Percentiles rank a stretch among this genome's conserved stretches.
Evolutionary conservation across 345 rosid species (phyloP).

Genomic region (Bruguiera parviflora): DNA sequence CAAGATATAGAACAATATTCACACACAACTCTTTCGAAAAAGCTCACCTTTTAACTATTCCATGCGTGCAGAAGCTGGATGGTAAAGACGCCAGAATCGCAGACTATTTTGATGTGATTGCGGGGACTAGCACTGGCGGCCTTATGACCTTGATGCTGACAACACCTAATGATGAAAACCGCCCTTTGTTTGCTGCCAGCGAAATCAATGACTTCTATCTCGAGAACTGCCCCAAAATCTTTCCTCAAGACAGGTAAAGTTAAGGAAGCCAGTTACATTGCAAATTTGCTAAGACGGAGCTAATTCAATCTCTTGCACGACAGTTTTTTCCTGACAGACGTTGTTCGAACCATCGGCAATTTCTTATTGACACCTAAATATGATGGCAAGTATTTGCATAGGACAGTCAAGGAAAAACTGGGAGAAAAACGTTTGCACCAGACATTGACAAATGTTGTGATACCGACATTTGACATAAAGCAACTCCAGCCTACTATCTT

Average conservation of each 20-base stretch:
- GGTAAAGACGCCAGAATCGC: constrained; percentile 63
- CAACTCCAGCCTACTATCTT: constrained; percentile 64
- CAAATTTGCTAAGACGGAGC: background rate
- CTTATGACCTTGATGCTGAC: constrained; percentile 67
- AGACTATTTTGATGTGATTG: constrained; percentile 65
- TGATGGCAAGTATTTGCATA: constrained; percentile 50
- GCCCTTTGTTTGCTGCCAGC: constrained; percentile 62
- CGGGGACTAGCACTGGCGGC: constrained; percentile 76
- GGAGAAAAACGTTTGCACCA: constrained; percentile 46
- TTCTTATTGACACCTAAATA: constrained; percentile 57
- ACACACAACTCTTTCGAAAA: too few relatives aligned
- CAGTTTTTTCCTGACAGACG: constrained; percentile 22
- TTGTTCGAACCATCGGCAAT: constrained; percentile 28
- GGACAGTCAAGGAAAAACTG: constrained; percentile 37
- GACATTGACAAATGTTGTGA: constrained; percentile 67
- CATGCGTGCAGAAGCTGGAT: constrained; percentile 49
- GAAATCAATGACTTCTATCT: constrained; percentile 42
- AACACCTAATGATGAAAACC: constrained; percentile 46
- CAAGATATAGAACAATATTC: too few relatives aligned
- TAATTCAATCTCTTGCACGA: background rate
- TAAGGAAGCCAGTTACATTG: too few relatives aligned
- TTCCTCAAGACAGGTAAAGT: constrained; percentile 12
- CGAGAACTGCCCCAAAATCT: constrained; percentile 20
- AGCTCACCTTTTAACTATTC: background rate
- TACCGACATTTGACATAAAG: constrained; percentile 73